Evolutionary conservation across 306 rosid species (phyloP), one percentile per base, ranked within the genome.

Genomic region (peach (Prunus persica)): DNA sequence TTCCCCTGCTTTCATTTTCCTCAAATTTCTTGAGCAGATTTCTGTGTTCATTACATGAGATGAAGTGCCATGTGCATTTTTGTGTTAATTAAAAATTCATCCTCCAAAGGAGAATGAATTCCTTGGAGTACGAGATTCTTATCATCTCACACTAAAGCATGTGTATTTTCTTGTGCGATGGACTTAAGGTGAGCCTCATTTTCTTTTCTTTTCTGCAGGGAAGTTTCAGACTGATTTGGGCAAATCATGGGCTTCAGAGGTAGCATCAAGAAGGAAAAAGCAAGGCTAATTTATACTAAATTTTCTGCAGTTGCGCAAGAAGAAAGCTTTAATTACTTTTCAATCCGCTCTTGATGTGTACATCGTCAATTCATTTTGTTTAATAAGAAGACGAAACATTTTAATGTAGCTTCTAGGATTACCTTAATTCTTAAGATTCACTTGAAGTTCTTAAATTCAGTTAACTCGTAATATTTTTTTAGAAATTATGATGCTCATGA

Each of bases 201-300:
- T 34, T 41, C 24, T 38, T 10, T 56, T 57, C 9, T 57, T 22
- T 22, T 25, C 8, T 27, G 82, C 88, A 91, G 96, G 96, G 65
- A 91, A 93, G 92, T 93, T 93, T 76, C 92, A 91, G 86, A 91
- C 98, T 49, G 96, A 93, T 72, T 47, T 78, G 38, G 98, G 97
- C 78, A 91, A 89, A 84, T 89, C 98, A 18, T 93, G 97, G 98
- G 98, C 98, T 16, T 76, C 81, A 22, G 98, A 93, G 88, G 83
- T 93, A 34, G 88, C 73, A 74, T 91, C 96, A 22, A 86, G 97
- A 82, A 87, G 94, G 63, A 83, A 86, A 86, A 86, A 64, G 46
- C 75, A 89, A 74, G 65, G 84, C 89, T 76, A 64, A 65, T 45
- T 70, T 68, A 43, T 55, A 22, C 5, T 0, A 11, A 27, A 10